Conservation (phyloP, 2,329 filamentous ascomycete species). For the Knufia fluminis region DNA sequence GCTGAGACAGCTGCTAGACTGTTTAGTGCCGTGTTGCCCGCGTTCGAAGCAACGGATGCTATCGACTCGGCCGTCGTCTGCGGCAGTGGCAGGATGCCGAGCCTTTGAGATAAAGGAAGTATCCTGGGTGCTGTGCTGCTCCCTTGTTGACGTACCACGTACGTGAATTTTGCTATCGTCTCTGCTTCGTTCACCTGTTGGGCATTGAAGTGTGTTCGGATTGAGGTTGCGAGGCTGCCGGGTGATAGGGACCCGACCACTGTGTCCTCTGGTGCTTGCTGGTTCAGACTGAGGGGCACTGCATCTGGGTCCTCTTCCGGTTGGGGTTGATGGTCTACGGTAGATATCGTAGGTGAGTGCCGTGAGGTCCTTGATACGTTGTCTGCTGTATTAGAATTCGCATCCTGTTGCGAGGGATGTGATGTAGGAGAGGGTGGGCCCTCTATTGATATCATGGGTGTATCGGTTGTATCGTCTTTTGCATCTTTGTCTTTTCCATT, state of each 20-base stretch:
- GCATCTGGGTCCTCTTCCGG: not conserved
- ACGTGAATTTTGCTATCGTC: slow-evolving; percentile 39
- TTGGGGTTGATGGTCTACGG: not conserved
- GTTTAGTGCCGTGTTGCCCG: not conserved
- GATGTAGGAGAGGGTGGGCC: slow-evolving; percentile 12
- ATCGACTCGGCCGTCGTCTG: slow-evolving; percentile 2
- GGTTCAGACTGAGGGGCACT: slow-evolving; percentile 1
- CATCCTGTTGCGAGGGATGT: slow-evolving; percentile 9
- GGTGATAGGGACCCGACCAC: slow-evolving; percentile 5
- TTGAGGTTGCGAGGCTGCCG: slow-evolving; percentile 30
- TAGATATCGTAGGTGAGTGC: slow-evolving; percentile 7
- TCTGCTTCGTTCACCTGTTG: slow-evolving; percentile 39
- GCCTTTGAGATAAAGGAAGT: not conserved
- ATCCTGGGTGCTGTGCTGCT: not conserved
- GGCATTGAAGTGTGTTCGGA: slow-evolving; percentile 41
- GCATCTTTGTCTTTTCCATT: slow-evolving; percentile 4
- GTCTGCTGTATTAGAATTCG: slow-evolving; percentile 8
- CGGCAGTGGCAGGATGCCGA: slow-evolving; percentile 4
- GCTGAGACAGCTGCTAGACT: not conserved
- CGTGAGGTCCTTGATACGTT: slow-evolving; percentile 8
- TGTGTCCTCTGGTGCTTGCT: slow-evolving; percentile 2
- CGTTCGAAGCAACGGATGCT: not conserved
- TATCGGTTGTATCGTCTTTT: slow-evolving; percentile 6
- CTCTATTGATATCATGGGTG: slow-evolving; percentile 11
- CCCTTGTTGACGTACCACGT: slow-evolving; percentile 37